These are phyloP conservation scores for Avena atlantica DNA, from an alignment of 176 grass and related monocot genomes.

Conservation along the genomic window DNA sequence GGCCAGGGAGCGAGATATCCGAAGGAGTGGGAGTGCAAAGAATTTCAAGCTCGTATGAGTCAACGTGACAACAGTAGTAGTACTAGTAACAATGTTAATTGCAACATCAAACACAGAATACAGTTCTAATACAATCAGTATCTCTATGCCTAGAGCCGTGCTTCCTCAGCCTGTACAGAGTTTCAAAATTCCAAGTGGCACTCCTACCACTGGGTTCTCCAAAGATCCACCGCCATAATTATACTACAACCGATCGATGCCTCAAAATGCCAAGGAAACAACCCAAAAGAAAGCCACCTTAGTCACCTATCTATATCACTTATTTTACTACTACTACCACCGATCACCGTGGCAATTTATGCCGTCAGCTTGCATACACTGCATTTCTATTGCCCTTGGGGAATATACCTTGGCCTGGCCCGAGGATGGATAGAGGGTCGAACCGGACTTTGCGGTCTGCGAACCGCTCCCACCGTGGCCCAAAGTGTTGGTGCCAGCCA, in stretches of 20 bases:
- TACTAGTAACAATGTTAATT: background rate
- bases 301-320: slow-evolving; percentile 39
- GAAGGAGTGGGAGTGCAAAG: background rate
- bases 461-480: slow-evolving; percentile 61
- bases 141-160: slow-evolving; percentile 52
- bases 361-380: slow-evolving; percentile 23
- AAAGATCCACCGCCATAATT: slow-evolving; percentile 1
- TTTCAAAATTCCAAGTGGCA: slow-evolving; percentile 52
- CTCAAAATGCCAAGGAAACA: slow-evolving; percentile 42
- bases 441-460: slow-evolving; percentile 66
- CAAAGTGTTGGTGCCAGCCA: slow-evolving; percentile 71
- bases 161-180: slow-evolving; percentile 74
- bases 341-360: background rate
- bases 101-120: slow-evolving; percentile 33
- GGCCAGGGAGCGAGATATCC: background rate
- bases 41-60: background rate
- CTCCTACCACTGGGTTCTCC: slow-evolving; percentile 33
- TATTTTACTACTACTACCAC: background rate
- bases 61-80: background rate
- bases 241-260: slow-evolving; percentile 20
- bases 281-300: slow-evolving; percentile 29
- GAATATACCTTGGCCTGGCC: slow-evolving; percentile 89
- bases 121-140: slow-evolving; percentile 50
- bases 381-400: slow-evolving; percentile 25
- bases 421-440: slow-evolving; percentile 67